Evolutionary conservation across 2,329 filamentous ascomycete species (phyloP), one percentile per base, ranked within the genome.

Genomic region (Hymenoscyphus fructigenus): DNA sequence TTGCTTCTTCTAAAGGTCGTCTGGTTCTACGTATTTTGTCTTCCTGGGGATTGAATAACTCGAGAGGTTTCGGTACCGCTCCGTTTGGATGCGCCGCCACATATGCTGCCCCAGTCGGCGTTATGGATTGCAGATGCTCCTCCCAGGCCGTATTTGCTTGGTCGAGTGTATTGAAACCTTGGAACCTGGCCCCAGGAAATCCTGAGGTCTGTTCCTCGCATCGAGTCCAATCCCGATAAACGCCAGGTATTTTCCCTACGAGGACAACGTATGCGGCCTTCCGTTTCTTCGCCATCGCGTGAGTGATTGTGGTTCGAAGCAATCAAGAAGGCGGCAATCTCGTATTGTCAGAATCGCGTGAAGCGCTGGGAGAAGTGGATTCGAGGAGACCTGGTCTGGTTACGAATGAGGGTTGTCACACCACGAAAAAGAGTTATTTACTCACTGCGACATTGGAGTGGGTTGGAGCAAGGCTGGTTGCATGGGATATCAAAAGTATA

Each of bases 151-250:
- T n/a, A 26, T 62, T 32, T 3, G 69, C 66, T 32, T 61, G 60
- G 10, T 34, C 38, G 2, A 50, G 4, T 14, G 60, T 65, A n/a
- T 64, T 57, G 53, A 63, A 74, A 4, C 68, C 68, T 26, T 57
- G 28, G 4, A 61, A 61, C 2, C 53, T 53, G 20, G 44, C 57
- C 3, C 62, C 60, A 1, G 59, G 23, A 50, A 66, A 71, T 1
- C 67, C 66, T 1, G 50, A 15, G 26, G 69, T 65, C 41, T 71
- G 70, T 17, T 34, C 14, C 26, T 71, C 20, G 29, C 68, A 68
- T 60, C 69, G 61, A 12, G 55, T 17, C 69, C 66, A 67, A 3
- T 59, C 44, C 6, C 55, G 1, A 23, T 65, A 69, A 9, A 72
- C 56, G 23, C 71, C 71, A 7, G 66, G 61, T 6, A 36, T 59